A percentile compares a stretch with the other conserved stretches of the same genome.
Evolutionary conservation across 2,329 filamentous ascomycete species (phyloP).

Genomic region (Phoma sp.): DNA sequence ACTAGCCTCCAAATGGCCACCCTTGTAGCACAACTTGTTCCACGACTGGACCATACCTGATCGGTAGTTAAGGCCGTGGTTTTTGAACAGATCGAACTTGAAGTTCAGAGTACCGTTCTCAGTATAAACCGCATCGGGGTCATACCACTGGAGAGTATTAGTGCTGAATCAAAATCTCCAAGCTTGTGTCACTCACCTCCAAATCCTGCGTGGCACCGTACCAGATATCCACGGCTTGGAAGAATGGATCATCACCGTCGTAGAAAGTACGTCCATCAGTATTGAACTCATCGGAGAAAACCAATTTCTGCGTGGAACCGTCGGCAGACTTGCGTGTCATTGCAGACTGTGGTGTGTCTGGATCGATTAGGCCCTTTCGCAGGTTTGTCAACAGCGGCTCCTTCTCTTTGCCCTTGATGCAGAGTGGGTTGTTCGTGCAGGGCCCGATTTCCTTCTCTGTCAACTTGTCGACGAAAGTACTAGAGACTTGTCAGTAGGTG

Average conservation of each 20-base stretch:
- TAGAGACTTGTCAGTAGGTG: slow-evolving; percentile 41
- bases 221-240: slow-evolving; percentile 73
- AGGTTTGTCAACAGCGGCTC: slow-evolving; percentile 66
- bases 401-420: slow-evolving; percentile 58
- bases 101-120: slow-evolving; percentile 69
- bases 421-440: slow-evolving; percentile 55
- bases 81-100: slow-evolving; percentile 70
- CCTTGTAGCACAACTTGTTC: slow-evolving; percentile 78
- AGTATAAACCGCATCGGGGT: slow-evolving; percentile 71
- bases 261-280: slow-evolving; percentile 73
- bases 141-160: slow-evolving; percentile 65
- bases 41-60: slow-evolving; percentile 79
- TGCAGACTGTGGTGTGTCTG: slow-evolving; percentile 68
- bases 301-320: slow-evolving; percentile 68
- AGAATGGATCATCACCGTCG: slow-evolving; percentile 73
- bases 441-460: slow-evolving; percentile 45
- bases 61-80: slow-evolving; percentile 70
- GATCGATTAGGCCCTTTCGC: slow-evolving; percentile 68
- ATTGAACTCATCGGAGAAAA: slow-evolving; percentile 79
- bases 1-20: slow-evolving; percentile 72
- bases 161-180: background rate
- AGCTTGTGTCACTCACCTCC: slow-evolving; percentile 56
- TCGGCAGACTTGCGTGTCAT: slow-evolving; percentile 64
- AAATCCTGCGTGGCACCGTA: slow-evolving; percentile 75
- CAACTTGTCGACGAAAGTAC: slow-evolving; percentile 64